Evolutionary conservation across 768 basidiomycete genomes (phyloP).

Genomic region (Dioszegia crocea): DNA sequence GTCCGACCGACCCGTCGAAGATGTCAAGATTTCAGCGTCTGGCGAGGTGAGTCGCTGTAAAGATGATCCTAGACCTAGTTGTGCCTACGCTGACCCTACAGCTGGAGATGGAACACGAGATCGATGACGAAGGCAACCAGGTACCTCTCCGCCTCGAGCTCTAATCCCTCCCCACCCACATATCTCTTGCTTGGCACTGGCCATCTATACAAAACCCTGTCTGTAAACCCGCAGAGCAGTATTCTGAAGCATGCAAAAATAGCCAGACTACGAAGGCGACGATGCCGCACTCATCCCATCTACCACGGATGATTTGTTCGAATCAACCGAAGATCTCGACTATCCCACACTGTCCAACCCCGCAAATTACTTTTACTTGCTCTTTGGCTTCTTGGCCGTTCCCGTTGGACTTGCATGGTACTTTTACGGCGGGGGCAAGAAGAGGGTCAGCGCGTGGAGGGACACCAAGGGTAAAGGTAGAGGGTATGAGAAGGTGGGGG

Average conservation of each 20-base stretch:
- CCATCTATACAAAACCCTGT: slow-evolving; percentile 1
- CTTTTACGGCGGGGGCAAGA: slow-evolving; percentile 37
- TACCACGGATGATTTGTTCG: slow-evolving; percentile 16
- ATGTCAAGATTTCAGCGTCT: slow-evolving; percentile 73
- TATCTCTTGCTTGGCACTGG: background rate
- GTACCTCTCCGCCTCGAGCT: slow-evolving; percentile 94
- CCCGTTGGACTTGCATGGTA: slow-evolving; percentile 45
- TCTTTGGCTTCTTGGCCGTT: slow-evolving; percentile 54
- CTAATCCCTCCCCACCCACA: slow-evolving; percentile 52
- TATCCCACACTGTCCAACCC: slow-evolving; percentile 32
- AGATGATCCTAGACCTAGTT: background rate
- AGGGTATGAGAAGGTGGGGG: slow-evolving; percentile 30
- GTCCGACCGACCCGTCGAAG: slow-evolving; percentile 68
- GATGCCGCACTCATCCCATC: background rate
- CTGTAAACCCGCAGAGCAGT: slow-evolving; percentile 1
- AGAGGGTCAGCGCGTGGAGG: slow-evolving; percentile 20
- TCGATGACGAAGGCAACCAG: slow-evolving; percentile 65
- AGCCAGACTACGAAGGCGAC: slow-evolving; percentile 12
- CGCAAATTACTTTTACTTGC: slow-evolving; percentile 34
- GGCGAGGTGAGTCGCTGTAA: slow-evolving; percentile 66
- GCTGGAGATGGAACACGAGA: slow-evolving; percentile 54
- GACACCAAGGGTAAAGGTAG: slow-evolving; percentile 13
- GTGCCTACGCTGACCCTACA: slow-evolving; percentile 10
- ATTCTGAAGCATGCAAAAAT: slow-evolving; percentile 28
- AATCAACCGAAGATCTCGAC: background rate